A percentile compares a stretch with the other conserved stretches of the same genome.
Evolutionary conservation across 2,329 filamentous ascomycete genomes (phyloP).

Genomic region (Aspergillus proliferans): DNA sequence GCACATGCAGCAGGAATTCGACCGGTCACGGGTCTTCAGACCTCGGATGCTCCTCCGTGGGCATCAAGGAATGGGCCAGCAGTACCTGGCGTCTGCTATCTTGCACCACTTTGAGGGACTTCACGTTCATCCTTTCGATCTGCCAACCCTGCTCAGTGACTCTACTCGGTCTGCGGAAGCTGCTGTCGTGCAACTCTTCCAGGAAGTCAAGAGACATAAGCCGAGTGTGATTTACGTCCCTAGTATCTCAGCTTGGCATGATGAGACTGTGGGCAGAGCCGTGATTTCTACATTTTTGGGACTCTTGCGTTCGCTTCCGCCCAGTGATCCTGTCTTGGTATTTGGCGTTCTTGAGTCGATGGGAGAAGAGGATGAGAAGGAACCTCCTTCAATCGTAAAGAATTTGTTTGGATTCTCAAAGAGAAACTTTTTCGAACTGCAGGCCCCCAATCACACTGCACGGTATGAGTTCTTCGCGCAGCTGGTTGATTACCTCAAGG

Average conservation of each 20-base stretch:
- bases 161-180: slow-evolving; percentile 74
- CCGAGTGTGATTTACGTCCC: slow-evolving; percentile 95
- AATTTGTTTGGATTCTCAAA: slow-evolving; percentile 82
- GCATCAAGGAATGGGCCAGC: slow-evolving; percentile 84
- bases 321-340: slow-evolving; percentile 82
- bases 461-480: slow-evolving; percentile 75
- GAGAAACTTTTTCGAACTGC: slow-evolving; percentile 67
- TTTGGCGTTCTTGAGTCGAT: slow-evolving; percentile 75
- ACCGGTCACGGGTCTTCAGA: slow-evolving; percentile 78
- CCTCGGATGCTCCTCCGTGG: slow-evolving; percentile 81
- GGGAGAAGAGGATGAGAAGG: slow-evolving; percentile 53
- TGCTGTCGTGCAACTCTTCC: slow-evolving; percentile 82
- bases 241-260: slow-evolving; percentile 76
- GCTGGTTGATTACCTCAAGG: slow-evolving; percentile 69
- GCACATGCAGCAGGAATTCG: slow-evolving; percentile 70
- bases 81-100: slow-evolving; percentile 77
- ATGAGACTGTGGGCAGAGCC: slow-evolving; percentile 57
- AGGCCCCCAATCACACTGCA: slow-evolving; percentile 54
- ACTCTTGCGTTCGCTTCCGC: slow-evolving; percentile 73
- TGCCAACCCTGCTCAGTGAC: slow-evolving; percentile 80
- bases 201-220: slow-evolving; percentile 88
- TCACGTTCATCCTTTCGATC: slow-evolving; percentile 90
- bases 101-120: slow-evolving; percentile 88
- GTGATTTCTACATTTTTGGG: slow-evolving; percentile 75
- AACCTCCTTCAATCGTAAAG: slow-evolving; percentile 50